Evolutionary conservation across 306 rosid species (phyloP).

Genomic region (Phaseolus lunatus): DNA sequence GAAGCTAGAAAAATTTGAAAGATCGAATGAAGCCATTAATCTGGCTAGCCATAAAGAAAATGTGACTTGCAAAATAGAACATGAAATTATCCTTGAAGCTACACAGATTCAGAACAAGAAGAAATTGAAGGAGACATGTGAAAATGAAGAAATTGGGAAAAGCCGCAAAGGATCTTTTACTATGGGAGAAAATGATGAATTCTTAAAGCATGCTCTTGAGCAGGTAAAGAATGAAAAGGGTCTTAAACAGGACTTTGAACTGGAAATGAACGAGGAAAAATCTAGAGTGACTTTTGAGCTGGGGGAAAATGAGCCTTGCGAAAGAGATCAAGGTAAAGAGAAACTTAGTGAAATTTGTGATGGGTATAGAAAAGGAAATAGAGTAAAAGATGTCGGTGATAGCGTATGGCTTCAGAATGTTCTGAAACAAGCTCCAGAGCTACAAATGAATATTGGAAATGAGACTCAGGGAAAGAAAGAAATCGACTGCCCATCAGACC

Average conservation of each 20-base stretch:
- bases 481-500: conserved; percentile 35
- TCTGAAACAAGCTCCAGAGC: conserved; percentile 44
- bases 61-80: conserved; percentile 40
- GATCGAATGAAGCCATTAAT: conserved; percentile 37
- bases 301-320: conserved; percentile 37
- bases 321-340: conserved; percentile 50
- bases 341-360: conserved; percentile 36
- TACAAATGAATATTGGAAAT: conserved; percentile 42
- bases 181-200: conserved; percentile 47
- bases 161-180: conserved; percentile 41
- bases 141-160: conserved; percentile 52
- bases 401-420: conserved; percentile 30
- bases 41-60: conserved; percentile 28
- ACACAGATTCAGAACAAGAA: conserved; percentile 44
- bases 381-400: conserved; percentile 37
- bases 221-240: conserved; percentile 55
- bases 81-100: conserved; percentile 46
- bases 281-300: conserved; percentile 37
- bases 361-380: conserved; percentile 49
- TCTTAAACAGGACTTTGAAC: conserved; percentile 48
- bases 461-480: conserved; percentile 45
- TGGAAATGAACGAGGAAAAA: conserved; percentile 52
- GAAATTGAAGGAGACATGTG: conserved; percentile 50
- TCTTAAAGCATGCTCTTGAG: conserved; percentile 46
- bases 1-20: conserved; percentile 49